Conservation (phyloP, 441 rosid genomes). For the Capsella rubella region DNA sequence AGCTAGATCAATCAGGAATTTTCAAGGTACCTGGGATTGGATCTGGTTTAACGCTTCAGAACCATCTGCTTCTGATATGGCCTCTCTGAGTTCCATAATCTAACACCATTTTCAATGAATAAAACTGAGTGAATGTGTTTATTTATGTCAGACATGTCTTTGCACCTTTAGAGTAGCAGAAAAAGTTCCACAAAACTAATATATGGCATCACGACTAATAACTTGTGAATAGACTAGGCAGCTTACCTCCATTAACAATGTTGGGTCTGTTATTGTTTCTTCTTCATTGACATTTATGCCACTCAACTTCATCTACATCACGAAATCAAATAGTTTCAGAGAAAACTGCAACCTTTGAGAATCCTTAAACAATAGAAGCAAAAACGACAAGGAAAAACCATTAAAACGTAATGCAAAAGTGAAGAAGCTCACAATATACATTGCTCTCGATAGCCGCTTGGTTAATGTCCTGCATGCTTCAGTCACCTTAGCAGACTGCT, state of each 20-base stretch:
- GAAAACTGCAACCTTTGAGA: conserved; percentile 1
- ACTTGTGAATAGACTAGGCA: background rate
- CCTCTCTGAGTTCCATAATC: conserved; percentile 96
- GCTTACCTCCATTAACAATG: conserved; percentile 75
- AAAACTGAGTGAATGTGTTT: background rate
- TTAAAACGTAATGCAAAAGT: background rate
- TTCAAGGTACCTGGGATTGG: conserved; percentile 62
- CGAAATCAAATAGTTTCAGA: background rate
- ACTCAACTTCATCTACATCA: conserved; percentile 72
- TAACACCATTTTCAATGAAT: conserved; percentile 46
- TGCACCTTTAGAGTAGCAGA: background rate
- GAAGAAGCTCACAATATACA: conserved; percentile 69
- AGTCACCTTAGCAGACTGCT: conserved; percentile 83
- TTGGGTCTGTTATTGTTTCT: conserved; percentile 83
- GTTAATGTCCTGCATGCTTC: conserved; percentile 83
- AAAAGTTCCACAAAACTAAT: background rate
- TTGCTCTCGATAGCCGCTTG: conserved; percentile 71
- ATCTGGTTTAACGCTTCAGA: conserved; percentile 65
- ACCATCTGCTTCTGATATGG: conserved; percentile 80
- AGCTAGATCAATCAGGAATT: conserved; percentile 29
- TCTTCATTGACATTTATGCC: conserved; percentile 82
- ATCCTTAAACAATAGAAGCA: conserved; percentile 8
- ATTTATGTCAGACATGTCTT: background rate
- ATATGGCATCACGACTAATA: background rate
- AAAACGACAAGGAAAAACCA: background rate